Base-by-base conservation (phyloP, 169 alveolate species). In the Cryptosporidium xiaoi region DNA sequence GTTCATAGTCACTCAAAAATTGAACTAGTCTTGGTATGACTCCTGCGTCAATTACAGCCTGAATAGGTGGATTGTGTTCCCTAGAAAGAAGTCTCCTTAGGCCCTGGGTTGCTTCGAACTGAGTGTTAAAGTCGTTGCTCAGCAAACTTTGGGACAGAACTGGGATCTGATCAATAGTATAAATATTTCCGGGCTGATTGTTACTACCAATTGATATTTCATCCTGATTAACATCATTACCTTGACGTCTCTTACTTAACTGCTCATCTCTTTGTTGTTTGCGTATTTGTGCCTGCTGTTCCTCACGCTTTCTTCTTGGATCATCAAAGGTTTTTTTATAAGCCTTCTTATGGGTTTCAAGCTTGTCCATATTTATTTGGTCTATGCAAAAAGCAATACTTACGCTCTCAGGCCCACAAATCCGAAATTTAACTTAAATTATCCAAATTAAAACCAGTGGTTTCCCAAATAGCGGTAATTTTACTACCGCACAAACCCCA, bases 11-110 rank as follows among this genome's bases (percentile, higher is more conserved):
- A 24, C 91, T 48, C 67, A 96, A 84, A 84, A 95, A 96, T 40
- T 91, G 94, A 34, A 97, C 95, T 82, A 98, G 93, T 40, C 93
- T 91, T n/a, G 99, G 99, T 13, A 98, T 97, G 16, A 97, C 96
- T n/a, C 98, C 99, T 51, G 99, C 94, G 65, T 95, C 97, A 51
- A 96, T 96, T 8, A 96, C 97, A 84, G 93, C 94, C 82, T 97
- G 97, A 66, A 97, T 96, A 13, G 99, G 99, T 3, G 99, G 99
- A 55, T 94, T 96, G 36, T 93, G 92, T 90, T 95, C 98, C 31
- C 95, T 82, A 44, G 99, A 96, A 71, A 97, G 93, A 18, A 97
- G 93, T 65, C 95, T 95, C 34, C 99, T 94, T 87, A 97, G 91
- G 66, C 96, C 97, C 82, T 95, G 93, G 29, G 98, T 94, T 69